Evolutionary conservation across 1,284 basidiomycete genomes (phyloP).

Genomic region (Cryptococcus maquisensis): DNA sequence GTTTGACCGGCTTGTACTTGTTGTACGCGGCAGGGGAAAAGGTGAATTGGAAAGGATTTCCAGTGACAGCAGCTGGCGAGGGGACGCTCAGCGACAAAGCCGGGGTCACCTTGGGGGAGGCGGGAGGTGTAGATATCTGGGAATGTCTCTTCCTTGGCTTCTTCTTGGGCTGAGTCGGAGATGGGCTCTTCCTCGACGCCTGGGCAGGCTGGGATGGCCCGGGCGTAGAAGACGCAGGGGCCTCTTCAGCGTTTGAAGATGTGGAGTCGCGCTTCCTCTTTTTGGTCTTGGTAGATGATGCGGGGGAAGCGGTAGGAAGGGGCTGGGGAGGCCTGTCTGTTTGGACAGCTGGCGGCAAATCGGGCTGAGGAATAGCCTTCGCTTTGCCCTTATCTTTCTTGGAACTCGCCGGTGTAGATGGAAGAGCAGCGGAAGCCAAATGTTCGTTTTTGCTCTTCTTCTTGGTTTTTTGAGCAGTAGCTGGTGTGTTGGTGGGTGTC

Average conservation of each 20-base stretch:
- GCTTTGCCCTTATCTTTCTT: background rate
- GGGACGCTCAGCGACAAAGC: background rate
- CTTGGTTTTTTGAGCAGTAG: background rate
- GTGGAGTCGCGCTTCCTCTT: slow-evolving; percentile 1
- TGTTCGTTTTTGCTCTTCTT: background rate
- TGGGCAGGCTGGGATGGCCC: background rate
- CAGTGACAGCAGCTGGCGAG: background rate
- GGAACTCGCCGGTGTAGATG: background rate
- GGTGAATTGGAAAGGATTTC: background rate
- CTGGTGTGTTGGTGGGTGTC: background rate
- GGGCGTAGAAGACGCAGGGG: background rate
- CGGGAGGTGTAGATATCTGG: background rate
- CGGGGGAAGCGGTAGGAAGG: background rate
- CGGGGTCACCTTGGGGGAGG: background rate
- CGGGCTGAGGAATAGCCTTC: background rate
- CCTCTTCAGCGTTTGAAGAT: background rate
- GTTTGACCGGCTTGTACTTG: slow-evolving; percentile 24
- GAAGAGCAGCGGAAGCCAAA: background rate
- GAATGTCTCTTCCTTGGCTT: background rate
- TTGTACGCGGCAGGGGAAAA: slow-evolving; percentile 3
- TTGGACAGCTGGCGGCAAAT: background rate
- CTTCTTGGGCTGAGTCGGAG: slow-evolving; percentile 4
- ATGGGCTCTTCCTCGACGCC: background rate
- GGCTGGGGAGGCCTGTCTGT: background rate
- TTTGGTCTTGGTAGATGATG: background rate